Evolutionary conservation across 1,139 yeast species (phyloP), one percentile per base, ranked within the genome.

Genomic region (Pichia sp.): DNA sequence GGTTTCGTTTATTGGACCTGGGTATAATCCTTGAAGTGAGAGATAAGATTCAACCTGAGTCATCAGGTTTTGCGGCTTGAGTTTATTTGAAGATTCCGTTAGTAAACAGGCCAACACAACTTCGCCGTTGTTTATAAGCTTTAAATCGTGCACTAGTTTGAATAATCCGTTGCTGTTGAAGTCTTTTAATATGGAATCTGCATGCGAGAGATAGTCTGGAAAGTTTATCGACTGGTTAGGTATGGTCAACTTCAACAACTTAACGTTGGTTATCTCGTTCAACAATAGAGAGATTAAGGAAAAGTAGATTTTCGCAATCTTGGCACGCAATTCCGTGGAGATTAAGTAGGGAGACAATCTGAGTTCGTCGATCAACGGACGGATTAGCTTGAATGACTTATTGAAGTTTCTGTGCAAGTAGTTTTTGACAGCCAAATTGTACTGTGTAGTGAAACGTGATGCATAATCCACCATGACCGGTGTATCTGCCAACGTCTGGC

Each of bases 71-170:
- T 27, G 34, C 17, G 53, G 15, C 2, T 58, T 46, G 32, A 56
- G 49, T 8, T 57, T 59, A 42, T 62, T 61, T 7, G 62, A 49
- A 12, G 54, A 48, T 44, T 63, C 66, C 30, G 61, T 56, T 11
- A 61, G 53, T 40, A 60, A 61, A 42, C 63, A 58, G 56, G 61
- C 56, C 31, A 62, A 48, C 4, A 53, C 46, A 21, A 60, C 33
- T 15, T 60, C 66, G 3, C 60, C 54, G 40, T 62, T 60, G 12
- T 54, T 45, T 24, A 27, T 10, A 18, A 45, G 27, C 24, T 32
- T 31, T 14, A 41, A 15, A n/a, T 40, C 41, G 12, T 14, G 7
- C 10, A 45, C 4, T 11, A 34, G 18, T 8, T 35, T 30, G 18
- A 21, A 42, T 10, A 38, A 28, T 6, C 40, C 40, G 12, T 15